Evolutionary conservation across 2,329 filamentous ascomycete species (phyloP), one percentile per base, ranked within the genome.

Genomic region (Alternaria triticina): DNA sequence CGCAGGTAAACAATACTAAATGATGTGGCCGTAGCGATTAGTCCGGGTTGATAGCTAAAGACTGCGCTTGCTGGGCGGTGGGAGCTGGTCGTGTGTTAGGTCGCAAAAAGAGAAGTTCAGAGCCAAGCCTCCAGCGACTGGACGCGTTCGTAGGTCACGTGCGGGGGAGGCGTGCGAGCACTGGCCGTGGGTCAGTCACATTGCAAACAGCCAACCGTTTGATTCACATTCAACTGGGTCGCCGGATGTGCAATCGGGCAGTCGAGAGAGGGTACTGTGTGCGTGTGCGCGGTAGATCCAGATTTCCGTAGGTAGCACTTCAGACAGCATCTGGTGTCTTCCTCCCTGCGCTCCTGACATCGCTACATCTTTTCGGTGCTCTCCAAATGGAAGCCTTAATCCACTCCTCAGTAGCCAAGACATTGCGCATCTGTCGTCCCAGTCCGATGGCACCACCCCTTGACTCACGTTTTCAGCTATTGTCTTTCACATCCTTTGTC

Each of bases 31-130:
- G 36, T 57, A 57, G 59, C 17, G 36, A 33, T 28, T 54, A 43
- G 43, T 58, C 30, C 28, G 40, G 23, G 47, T 44, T 33, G 23
- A 59, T 15, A 55, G 49, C 43, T 57, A 20, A 20, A 17, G 55
- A 40, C 15, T 44, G 60, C 50, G 44, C 17, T 46, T 57, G 57
- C 59, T 36, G 46, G 51, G 30, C 28, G 46, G 52, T 58, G 51
- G 59, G 45, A 12, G 51, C 44, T 66, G 57, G 36, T 62, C 40
- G 59, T 59, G 60, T 60, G 58, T 60, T 57, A 55, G 50, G 49
- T 59, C 27, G 69, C 62, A 68, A 74, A 74, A 74, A 74, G 73
- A 74, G 64, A 74, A 69, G 73, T 71, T 73, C 62, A 40, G 57
- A 57, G 68, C 70, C 62, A 72, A 71, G 61, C 54, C 56, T 52